Evolutionary conservation across 1,284 basidiomycete genomes (phyloP).

Genomic region (Rugosomyces carneus): DNA sequence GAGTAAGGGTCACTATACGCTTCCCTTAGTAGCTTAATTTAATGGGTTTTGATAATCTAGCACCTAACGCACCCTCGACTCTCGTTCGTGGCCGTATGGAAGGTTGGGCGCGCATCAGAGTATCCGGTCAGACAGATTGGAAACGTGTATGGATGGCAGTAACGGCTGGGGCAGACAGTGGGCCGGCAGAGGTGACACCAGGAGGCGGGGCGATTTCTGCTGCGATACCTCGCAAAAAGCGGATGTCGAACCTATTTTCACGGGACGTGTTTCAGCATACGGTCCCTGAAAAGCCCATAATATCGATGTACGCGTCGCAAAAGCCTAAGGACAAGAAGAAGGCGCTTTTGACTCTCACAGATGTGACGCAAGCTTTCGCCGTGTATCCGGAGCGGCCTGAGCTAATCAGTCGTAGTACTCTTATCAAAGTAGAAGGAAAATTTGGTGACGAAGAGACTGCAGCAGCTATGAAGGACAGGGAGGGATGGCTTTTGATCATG

Average conservation of each 20-base stretch:
- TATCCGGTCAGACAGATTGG: slow-evolving; percentile 96
- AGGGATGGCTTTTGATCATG: slow-evolving; percentile 86
- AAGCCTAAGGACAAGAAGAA: slow-evolving; percentile 71
- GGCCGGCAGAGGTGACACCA: slow-evolving; percentile 14
- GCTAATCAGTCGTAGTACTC: slow-evolving; percentile 77
- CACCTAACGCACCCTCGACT: slow-evolving; percentile 59
- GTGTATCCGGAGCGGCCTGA: slow-evolving; percentile 96
- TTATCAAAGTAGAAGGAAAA: slow-evolving; percentile 84
- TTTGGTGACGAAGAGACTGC: slow-evolving; percentile 75
- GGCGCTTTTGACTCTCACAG: slow-evolving; percentile 49
- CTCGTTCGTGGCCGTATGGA: slow-evolving; percentile 77
- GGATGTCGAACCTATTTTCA: slow-evolving; percentile 66
- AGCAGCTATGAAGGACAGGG: slow-evolving; percentile 50
- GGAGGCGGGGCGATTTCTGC: slow-evolving; percentile 13
- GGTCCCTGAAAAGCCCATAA: slow-evolving; percentile 36
- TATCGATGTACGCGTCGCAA: slow-evolving; percentile 54
- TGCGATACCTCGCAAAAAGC: slow-evolving; percentile 41
- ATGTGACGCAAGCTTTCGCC: slow-evolving; percentile 72
- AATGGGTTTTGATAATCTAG: slow-evolving; percentile 29
- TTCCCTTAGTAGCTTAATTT: not conserved
- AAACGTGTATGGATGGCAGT: slow-evolving; percentile 88
- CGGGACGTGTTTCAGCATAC: slow-evolving; percentile 27
- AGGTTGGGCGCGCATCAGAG: slow-evolving; percentile 88
- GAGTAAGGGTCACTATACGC: slow-evolving; percentile 19
- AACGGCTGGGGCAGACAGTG: slow-evolving; percentile 34